A percentile compares a stretch with the other conserved stretches of the same genome.
These are phyloP conservation scores for Solanum commersonii DNA, from an alignment of 257 asterid species.

Conservation along the genomic window DNA sequence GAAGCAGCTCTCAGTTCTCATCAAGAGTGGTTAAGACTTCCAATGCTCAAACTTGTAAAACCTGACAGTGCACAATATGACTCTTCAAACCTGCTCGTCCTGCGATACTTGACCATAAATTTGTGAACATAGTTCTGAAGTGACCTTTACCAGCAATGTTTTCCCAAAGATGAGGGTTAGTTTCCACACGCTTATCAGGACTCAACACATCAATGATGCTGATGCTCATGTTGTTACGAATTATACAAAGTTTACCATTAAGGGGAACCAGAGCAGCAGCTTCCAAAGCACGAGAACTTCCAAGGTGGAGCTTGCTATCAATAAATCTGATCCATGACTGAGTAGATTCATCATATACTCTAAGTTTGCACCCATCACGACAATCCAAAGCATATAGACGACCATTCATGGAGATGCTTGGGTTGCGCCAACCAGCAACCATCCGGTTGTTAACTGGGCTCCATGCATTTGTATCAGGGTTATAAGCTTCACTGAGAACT, in stretches of 20 bases:
- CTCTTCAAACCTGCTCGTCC: constrained; percentile 40
- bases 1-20: not conserved
- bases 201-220: constrained; percentile 29
- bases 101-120: constrained; percentile 37
- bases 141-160: constrained; percentile 36
- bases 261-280: constrained; percentile 38
- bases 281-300: constrained; percentile 30
- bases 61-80: constrained; percentile 44
- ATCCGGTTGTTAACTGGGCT: constrained; percentile 21
- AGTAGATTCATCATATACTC: constrained; percentile 28
- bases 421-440: constrained; percentile 41
- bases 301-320: constrained; percentile 39
- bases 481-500: constrained; percentile 31
- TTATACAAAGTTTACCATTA: constrained; percentile 35
- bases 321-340: constrained; percentile 28
- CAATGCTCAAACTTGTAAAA: constrained; percentile 31
- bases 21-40: not conserved
- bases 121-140: constrained; percentile 28
- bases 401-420: constrained; percentile 36
- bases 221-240: constrained; percentile 42
- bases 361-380: constrained; percentile 39
- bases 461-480: constrained; percentile 28
- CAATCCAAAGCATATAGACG: constrained; percentile 37
- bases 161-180: constrained; percentile 41
- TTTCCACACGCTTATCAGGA: constrained; percentile 29